Conservation (phyloP, 129 eudicot genomes). For the Solidago caesia region DNA sequence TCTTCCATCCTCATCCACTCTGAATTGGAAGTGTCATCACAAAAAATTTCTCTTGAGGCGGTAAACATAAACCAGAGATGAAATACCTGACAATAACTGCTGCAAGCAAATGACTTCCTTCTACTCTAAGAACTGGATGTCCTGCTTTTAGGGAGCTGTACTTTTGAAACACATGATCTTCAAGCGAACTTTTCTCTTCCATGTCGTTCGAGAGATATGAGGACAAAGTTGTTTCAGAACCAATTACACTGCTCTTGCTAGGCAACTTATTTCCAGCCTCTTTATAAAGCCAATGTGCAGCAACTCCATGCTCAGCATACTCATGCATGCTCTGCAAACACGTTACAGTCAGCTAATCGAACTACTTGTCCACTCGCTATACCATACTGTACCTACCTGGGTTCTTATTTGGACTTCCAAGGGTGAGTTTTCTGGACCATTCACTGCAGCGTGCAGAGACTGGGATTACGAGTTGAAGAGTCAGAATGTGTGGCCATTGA, state of each 20-base stretch:
- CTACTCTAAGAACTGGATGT: slow-evolving; percentile 88
- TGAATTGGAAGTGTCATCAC: slow-evolving; percentile 32
- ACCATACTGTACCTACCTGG: slow-evolving; percentile 51
- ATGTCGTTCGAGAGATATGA: slow-evolving; percentile 51
- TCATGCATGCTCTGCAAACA: slow-evolving; percentile 86
- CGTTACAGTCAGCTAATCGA: slow-evolving; percentile 11
- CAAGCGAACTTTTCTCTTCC: slow-evolving; percentile 53
- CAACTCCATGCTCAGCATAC: slow-evolving; percentile 96
- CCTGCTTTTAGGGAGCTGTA: slow-evolving; percentile 70
- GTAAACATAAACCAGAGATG: slow-evolving; percentile 7
- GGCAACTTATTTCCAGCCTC: slow-evolving; percentile 63
- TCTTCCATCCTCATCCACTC: slow-evolving; percentile 81
- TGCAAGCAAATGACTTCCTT: slow-evolving; percentile 94
- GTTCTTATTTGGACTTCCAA: slow-evolving; percentile 97
- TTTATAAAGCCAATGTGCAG: slow-evolving; percentile 99
- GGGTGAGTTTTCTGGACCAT: slow-evolving; percentile 85
- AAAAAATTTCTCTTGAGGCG: slow-evolving; percentile 3
- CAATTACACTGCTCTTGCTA: slow-evolving; percentile 36
- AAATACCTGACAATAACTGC: slow-evolving; percentile 85
- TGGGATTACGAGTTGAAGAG: slow-evolving; percentile 40
- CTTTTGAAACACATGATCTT: slow-evolving; percentile 44
- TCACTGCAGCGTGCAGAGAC: slow-evolving; percentile 98
- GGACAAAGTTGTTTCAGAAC: slow-evolving; percentile 49
- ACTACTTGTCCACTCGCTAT: background rate
- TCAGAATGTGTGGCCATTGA: slow-evolving; percentile 26